Base-by-base conservation (phyloP, 139 green algal genomes). In the Monoraphidium neglectum region DNA sequence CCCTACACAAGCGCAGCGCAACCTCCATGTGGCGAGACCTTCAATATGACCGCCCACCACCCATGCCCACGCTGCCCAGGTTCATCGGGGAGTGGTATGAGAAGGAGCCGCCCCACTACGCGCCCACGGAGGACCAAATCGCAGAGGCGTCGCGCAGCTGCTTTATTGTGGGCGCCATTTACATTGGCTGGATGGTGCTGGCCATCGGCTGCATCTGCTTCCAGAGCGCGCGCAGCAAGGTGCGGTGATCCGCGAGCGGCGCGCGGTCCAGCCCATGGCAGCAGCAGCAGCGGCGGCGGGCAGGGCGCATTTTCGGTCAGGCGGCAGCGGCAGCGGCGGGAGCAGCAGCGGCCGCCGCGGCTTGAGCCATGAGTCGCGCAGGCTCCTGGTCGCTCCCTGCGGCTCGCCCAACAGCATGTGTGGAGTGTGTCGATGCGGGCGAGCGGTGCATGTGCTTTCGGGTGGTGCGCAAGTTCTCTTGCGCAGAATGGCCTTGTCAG, bases 61-160 rank as follows among this genome's bases (percentile, higher is more conserved):
- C 38, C 36, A 49, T 2, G n/a, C 32, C 5, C 3, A 35, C 46
- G 28, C 32, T 15, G 2, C 47, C n/a, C 72, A 91, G 86, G 69
- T 88, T 84, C 61, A 69, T 89, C n/a, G 87, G 87, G 16, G 87
- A 91, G 64, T 91, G 87, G 87, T 91, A 87, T 67, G 70, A 83
- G 26, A 56, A 59, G 6, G 72, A 81, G 33, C 46, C 59, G 2
- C 54, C 49, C 1, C 66, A 79, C 23, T 40, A 77, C 33, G 51
- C 79, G 24, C 72, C 83, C 0, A 89, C 83, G 62, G 61, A 79
- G 21, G 76, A 81, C 28, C 80, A 89, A 53, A 78, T 75, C 21
- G 59, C 43, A 33, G 51, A 68, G 10, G 87, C 84, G 24, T 62
- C 82, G 2, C 28, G 67, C 12, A 89, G 82, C 63, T 87, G 81